phyloP scores from a whole-genome alignment of 495 filamentous ascomycete genomes.

The Zalerion maritima region DNA sequence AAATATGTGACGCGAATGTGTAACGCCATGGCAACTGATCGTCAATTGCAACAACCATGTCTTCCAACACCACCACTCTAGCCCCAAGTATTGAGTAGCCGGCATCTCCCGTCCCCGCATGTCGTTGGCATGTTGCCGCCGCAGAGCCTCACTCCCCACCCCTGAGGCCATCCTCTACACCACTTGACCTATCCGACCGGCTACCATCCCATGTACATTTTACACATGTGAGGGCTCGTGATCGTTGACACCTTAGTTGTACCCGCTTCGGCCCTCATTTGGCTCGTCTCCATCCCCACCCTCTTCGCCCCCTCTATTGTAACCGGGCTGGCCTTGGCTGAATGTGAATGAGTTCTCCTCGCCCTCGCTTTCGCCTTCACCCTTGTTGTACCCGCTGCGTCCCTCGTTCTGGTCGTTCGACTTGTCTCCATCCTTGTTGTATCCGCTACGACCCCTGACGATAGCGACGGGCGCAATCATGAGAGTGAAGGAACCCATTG shows the following conservation, averaged over 20 bases:
- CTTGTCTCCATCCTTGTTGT: slow-evolving; percentile 18
- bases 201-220: background rate
- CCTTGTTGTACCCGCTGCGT: slow-evolving; percentile 41
- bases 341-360: slow-evolving; percentile 19
- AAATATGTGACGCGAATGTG: too few relatives aligned
- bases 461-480: slow-evolving; percentile 6
- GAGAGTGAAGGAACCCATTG: slow-evolving; percentile 28
- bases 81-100: background rate
- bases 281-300: slow-evolving; percentile 10
- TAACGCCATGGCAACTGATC: too few relatives aligned
- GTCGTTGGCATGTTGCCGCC: background rate
- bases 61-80: too few relatives aligned
- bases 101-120: background rate
- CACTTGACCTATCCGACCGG: too few relatives aligned
- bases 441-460: slow-evolving; percentile 19
- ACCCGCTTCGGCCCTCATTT: slow-evolving; percentile 24
- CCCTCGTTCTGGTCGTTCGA: slow-evolving; percentile 25
- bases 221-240: background rate
- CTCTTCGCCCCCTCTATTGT: slow-evolving; percentile 17
- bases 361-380: slow-evolving; percentile 22
- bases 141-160: too few relatives aligned
- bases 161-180: too few relatives aligned
- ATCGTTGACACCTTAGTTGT: slow-evolving; percentile 27
- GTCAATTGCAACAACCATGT: too few relatives aligned
- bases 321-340: slow-evolving; percentile 30